A percentile compares a stretch with the other conserved stretches of the same genome.
phyloP scores from a whole-genome alignment of 306 rosid genomes.

The Casuarina equisetifolia region DNA sequence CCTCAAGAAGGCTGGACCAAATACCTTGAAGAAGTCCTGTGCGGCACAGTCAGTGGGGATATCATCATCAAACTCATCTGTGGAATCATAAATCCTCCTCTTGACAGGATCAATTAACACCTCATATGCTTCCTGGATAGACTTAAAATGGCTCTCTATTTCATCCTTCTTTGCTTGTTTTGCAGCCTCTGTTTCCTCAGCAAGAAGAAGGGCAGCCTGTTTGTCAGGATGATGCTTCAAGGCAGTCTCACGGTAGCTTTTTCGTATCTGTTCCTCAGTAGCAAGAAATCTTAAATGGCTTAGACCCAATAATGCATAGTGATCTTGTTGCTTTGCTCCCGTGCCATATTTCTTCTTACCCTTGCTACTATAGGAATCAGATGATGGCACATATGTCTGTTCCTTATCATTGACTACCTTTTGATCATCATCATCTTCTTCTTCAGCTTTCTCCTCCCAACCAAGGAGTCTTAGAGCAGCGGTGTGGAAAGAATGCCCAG shows the following conservation, averaged over 20 bases:
- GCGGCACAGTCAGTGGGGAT: conserved; percentile 93
- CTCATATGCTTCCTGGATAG: conserved; percentile 92
- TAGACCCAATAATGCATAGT: conserved; percentile 90
- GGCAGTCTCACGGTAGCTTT: conserved; percentile 94
- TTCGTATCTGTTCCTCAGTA: conserved; percentile 87
- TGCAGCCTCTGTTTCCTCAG: conserved; percentile 78
- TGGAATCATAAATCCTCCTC: conserved; percentile 94
- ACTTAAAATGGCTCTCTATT: conserved; percentile 85
- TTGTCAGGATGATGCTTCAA: conserved; percentile 94
- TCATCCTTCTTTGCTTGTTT: conserved; percentile 84
- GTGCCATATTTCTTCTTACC: conserved; percentile 80
- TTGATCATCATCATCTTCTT: conserved; percentile 28
- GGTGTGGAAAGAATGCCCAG: conserved; percentile 84
- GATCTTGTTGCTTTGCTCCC: conserved; percentile 82
- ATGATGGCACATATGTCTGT: conserved; percentile 51
- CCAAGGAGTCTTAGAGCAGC: conserved; percentile 77
- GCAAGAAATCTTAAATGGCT: conserved; percentile 93
- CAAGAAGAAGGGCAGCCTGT: conserved; percentile 84
- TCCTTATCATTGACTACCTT: conserved; percentile 66
- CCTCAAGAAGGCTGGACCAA: conserved; percentile 91
- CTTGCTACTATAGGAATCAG: conserved; percentile 87
- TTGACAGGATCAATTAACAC: conserved; percentile 72
- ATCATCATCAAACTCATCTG: conserved; percentile 97
- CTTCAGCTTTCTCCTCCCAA: conserved; percentile 44
- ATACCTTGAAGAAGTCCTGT: conserved; percentile 89